Conservation (phyloP, 2,329 filamentous ascomycete species). For the Epicoccum nigrum region DNA sequence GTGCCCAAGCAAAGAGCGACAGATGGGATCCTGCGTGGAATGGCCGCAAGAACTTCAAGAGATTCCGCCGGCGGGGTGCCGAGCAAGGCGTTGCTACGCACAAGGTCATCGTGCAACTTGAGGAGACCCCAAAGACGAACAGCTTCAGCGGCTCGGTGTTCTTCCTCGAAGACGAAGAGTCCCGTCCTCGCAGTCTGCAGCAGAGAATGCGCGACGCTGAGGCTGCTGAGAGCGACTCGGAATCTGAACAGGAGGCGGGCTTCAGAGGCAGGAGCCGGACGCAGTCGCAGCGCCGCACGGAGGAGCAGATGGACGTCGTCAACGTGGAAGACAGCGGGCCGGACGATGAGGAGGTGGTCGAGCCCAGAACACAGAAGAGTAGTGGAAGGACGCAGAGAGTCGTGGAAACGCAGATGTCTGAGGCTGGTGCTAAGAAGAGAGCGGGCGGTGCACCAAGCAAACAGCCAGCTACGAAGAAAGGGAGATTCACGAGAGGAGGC, state of each 20-base stretch:
- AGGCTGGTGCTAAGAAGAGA: constrained; percentile 39
- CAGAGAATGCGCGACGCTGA: not conserved
- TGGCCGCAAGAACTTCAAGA: constrained; percentile 94
- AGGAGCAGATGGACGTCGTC: constrained; percentile 24
- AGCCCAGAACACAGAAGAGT: constrained; percentile 28
- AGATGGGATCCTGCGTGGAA: constrained; percentile 92
- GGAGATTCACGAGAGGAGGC: constrained; percentile 30
- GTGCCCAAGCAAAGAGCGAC: constrained; percentile 53
- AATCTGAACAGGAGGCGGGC: constrained; percentile 31
- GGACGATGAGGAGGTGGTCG: constrained; percentile 33
- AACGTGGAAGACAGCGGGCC: constrained; percentile 42
- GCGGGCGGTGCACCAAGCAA: constrained; percentile 29
- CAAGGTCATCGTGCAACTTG: constrained; percentile 71
- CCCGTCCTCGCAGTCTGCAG: not conserved
- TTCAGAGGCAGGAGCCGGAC: constrained; percentile 27
- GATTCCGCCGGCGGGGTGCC: constrained; percentile 65
- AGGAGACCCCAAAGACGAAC: constrained; percentile 70
- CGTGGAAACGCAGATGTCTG: constrained; percentile 40
- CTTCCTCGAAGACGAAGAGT: constrained; percentile 64
- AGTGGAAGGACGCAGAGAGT: constrained; percentile 35
- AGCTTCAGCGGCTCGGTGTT: constrained; percentile 77
- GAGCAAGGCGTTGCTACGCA: constrained; percentile 52
- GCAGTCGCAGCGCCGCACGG: constrained; percentile 12
- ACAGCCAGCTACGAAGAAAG: constrained; percentile 39
- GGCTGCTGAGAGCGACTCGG: constrained; percentile 29